Evolutionary conservation across 2,329 filamentous ascomycete species (phyloP).

Genomic region (Ophiostoma angusticollis): DNA sequence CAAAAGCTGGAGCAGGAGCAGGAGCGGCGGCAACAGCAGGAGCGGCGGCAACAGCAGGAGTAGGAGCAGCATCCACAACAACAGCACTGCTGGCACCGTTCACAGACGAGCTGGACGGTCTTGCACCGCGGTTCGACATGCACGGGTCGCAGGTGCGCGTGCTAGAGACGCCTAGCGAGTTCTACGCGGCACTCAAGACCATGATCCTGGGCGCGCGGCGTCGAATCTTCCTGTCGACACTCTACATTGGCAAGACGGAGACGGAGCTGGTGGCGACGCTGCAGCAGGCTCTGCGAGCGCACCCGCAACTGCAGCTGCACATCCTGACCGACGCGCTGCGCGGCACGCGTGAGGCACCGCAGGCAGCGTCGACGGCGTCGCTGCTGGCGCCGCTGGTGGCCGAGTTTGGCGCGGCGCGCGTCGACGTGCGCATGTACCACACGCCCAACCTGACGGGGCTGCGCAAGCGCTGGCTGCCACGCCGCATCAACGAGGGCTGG

Average conservation of each 20-base stretch:
- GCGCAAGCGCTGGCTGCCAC: constrained; percentile 71
- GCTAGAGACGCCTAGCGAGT: constrained; percentile 68
- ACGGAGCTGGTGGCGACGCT: constrained; percentile 70
- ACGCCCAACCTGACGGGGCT: constrained; percentile 88
- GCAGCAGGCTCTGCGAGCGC: constrained; percentile 58
- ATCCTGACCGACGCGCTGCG: constrained; percentile 85
- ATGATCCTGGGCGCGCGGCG: constrained; percentile 71
- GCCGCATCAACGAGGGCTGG: constrained; percentile 94
- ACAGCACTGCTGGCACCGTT: constrained; percentile 43
- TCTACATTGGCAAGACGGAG: constrained; percentile 93
- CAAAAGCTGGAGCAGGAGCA: too few relatives aligned
- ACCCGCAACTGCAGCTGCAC: constrained; percentile 67
- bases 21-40: too few relatives aligned
- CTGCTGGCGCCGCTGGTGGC: constrained; percentile 70
- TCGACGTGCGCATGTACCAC: constrained; percentile 95
- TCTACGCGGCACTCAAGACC: constrained; percentile 80
- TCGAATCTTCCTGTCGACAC: constrained; percentile 82
- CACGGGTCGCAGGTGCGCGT: constrained; percentile 69
- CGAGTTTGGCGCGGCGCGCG: constrained; percentile 71
- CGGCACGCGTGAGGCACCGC: constrained; percentile 79
- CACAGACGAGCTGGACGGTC: constrained; percentile 64
- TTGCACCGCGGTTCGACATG: constrained; percentile 84
- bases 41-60: too few relatives aligned
- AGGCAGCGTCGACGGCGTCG: constrained; percentile 73
- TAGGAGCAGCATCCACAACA: too few relatives aligned